Evolutionary conservation across 768 basidiomycete species (phyloP).

Genomic region (Tylopilus rubrobrunneus): DNA sequence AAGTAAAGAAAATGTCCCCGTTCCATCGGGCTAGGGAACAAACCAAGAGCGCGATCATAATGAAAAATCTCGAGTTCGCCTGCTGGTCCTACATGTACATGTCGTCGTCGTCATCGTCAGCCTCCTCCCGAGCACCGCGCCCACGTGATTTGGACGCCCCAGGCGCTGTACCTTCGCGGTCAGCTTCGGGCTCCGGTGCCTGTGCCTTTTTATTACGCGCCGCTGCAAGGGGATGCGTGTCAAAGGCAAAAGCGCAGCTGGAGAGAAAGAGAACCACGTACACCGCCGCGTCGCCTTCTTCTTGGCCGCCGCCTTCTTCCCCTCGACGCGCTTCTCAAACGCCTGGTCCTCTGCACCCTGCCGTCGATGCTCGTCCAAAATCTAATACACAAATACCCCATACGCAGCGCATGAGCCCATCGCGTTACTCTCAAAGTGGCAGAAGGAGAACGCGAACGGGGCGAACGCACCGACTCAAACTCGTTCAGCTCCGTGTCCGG

Average conservation of each 20-base stretch:
- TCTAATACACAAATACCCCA: conserved; percentile 39
- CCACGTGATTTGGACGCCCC: conserved; percentile 7
- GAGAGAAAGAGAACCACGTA: conserved; percentile 9
- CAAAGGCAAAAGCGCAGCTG: background rate
- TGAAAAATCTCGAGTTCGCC: background rate
- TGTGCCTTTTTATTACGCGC: conserved; percentile 32
- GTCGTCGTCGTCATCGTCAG: background rate
- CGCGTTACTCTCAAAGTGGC: no score
- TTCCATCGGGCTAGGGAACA: background rate
- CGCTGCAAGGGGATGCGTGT: conserved; percentile 13
- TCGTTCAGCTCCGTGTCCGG: conserved; percentile 92
- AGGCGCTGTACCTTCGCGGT: background rate
- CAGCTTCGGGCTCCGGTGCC: conserved; percentile 17
- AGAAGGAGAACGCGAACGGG: no score
- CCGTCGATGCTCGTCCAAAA: conserved; percentile 73
- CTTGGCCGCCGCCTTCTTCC: conserved; percentile 75
- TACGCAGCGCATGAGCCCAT: no score
- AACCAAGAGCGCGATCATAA: background rate
- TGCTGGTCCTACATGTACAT: conserved; percentile 1
- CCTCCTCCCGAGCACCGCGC: background rate
- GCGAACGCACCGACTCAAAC: conserved; percentile 70
- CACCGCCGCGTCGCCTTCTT: conserved; percentile 62
- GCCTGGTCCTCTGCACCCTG: conserved; percentile 93
- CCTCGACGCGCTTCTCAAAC: conserved; percentile 79
- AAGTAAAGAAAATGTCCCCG: background rate